phyloP scores from a whole-genome alignment of 345 rosid species.

The Syzygium jambos region DNA sequence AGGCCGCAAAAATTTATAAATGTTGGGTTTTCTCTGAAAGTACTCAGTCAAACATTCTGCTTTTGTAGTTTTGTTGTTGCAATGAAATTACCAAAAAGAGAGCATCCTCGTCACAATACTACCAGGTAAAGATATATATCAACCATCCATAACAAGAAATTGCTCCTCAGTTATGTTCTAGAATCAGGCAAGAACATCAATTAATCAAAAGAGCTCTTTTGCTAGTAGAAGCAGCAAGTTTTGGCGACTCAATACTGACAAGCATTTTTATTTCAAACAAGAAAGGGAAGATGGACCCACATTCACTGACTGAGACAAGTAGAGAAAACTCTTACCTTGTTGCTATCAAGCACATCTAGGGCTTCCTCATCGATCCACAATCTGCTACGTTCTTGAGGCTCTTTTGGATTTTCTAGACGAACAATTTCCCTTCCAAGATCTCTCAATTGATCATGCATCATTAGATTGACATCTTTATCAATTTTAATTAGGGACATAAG shows the following conservation, averaged over 20 bases:
- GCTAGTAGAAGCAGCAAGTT: background rate
- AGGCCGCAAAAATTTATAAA: background rate
- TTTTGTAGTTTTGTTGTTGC: background rate
- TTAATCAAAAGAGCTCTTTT: background rate
- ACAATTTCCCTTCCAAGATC: too few species aligned
- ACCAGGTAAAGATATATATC: too few species aligned
- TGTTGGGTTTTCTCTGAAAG: background rate
- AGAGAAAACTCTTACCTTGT: background rate
- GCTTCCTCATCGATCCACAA: background rate
- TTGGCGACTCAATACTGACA: accelerated
- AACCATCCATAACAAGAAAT: background rate
- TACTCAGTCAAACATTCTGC: background rate
- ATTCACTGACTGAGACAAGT: background rate
- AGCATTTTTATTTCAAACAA: background rate
- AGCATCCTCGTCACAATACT: too few species aligned
- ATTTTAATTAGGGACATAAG: too few species aligned
- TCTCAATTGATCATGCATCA: too few species aligned
- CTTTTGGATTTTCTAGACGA: background rate
- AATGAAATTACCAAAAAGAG: too few species aligned
- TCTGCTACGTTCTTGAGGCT: background rate
- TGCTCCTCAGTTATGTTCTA: background rate
- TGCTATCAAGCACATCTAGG: background rate
- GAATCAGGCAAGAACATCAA: too few species aligned
- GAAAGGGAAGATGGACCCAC: background rate
- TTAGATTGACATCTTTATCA: too few species aligned